Evolutionary conservation across 2,329 filamentous ascomycete species (phyloP).

Genomic region (Macrophomina tecta): DNA sequence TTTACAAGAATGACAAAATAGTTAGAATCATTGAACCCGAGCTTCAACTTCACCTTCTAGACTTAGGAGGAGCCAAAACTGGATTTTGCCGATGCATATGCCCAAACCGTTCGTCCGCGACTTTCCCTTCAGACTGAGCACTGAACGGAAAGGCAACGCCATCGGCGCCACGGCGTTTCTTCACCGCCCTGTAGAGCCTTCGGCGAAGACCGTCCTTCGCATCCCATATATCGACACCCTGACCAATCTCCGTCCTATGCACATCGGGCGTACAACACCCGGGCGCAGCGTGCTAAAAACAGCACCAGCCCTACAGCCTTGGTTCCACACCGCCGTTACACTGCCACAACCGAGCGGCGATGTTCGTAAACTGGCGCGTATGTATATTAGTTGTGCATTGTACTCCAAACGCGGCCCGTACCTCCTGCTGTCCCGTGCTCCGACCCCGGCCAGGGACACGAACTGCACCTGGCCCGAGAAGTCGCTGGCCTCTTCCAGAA

Average conservation of each 20-base stretch:
- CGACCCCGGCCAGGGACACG: not conserved
- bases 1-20: no score
- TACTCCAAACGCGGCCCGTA: slow-evolving; percentile 8
- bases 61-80: no score
- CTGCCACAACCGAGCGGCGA: slow-evolving; percentile 18
- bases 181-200: not conserved
- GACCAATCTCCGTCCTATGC: slow-evolving; percentile 3
- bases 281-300: not conserved
- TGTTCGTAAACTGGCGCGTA: slow-evolving; percentile 5
- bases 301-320: not conserved
- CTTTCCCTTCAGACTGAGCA: no score
- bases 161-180: not conserved
- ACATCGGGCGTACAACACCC: not conserved
- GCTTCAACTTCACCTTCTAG: no score
- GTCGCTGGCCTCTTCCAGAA: not conserved
- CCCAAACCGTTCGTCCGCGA: no score
- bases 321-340: slow-evolving; percentile 2
- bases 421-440: slow-evolving; percentile 12
- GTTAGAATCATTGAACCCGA: no score
- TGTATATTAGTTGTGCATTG: not conserved
- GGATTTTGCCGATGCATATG: no score
- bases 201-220: not conserved
- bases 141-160: not conserved
- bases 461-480: not conserved
- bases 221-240: not conserved